Conservation (phyloP, 345 rosid species). For the Turnera subulata region DNA sequence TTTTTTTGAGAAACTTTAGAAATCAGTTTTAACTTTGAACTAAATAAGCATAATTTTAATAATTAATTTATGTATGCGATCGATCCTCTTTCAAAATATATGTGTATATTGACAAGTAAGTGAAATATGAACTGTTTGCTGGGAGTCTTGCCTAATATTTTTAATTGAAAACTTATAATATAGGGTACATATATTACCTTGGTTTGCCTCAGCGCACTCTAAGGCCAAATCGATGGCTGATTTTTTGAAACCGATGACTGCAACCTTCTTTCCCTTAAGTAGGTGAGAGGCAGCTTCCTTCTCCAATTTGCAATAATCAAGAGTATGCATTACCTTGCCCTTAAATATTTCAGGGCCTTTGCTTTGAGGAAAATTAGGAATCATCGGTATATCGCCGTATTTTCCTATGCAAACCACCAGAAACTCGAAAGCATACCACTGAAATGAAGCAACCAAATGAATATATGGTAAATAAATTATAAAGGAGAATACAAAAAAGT, state of each 20-base stretch:
- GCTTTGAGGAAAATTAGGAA: constrained; percentile 45
- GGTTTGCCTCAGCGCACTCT: constrained; percentile 82
- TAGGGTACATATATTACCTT: no score
- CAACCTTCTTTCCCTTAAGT: constrained; percentile 61
- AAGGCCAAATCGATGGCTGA: constrained; percentile 90
- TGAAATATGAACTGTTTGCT: no score
- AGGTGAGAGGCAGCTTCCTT: constrained; percentile 54
- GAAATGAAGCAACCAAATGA: constrained; percentile 11
- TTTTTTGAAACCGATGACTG: constrained; percentile 73
- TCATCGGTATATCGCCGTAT: constrained; percentile 69
- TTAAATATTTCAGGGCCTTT: constrained; percentile 64
- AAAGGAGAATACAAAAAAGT: no score
- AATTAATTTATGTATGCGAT: no score
- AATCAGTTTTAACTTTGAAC: no score
- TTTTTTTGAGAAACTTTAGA: no score
- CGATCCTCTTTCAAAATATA: no score
- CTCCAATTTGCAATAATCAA: constrained; percentile 83
- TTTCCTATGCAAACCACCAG: constrained; percentile 71
- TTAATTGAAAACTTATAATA: no score
- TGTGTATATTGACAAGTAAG: no score
- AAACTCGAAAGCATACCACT: constrained; percentile 81
- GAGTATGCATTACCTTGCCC: constrained; percentile 66
- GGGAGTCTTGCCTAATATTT: no score
- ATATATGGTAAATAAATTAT: no score
- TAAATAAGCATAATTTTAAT: no score